phyloP scores from a whole-genome alignment of 148 eudicot species.

The Simmondsia chinensis region DNA sequence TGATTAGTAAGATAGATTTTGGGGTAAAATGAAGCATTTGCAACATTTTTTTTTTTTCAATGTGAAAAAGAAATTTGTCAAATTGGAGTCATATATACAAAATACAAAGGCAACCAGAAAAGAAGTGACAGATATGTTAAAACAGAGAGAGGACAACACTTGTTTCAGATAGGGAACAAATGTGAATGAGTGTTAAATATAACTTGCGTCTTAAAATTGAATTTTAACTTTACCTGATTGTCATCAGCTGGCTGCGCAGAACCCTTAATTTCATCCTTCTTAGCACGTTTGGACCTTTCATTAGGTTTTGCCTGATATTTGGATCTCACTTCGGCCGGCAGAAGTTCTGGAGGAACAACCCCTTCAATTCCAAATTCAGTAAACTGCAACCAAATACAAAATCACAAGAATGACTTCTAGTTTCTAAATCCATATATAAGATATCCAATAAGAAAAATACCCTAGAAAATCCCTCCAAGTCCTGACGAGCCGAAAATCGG shows the following conservation, averaged over 20 bases:
- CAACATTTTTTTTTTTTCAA: too few species aligned
- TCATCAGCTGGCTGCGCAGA: slow-evolving; percentile 50
- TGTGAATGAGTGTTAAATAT: too few species aligned
- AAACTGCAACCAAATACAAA: slow-evolving; percentile 36
- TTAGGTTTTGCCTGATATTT: slow-evolving; percentile 78
- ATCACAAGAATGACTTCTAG: background rate
- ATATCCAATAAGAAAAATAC: slow-evolving; percentile 28
- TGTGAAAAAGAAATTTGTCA: too few species aligned
- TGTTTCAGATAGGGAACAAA: too few species aligned
- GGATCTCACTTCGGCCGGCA: slow-evolving; percentile 57
- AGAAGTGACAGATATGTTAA: background rate
- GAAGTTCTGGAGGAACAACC: slow-evolving; percentile 83
- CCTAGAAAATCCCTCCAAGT: slow-evolving; percentile 91
- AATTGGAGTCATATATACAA: too few species aligned
- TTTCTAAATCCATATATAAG: background rate
- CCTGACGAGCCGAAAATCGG: slow-evolving; percentile 89
- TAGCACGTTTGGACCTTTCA: slow-evolving; percentile 83
- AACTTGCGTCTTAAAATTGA: too few species aligned
- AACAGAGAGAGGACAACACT: too few species aligned
- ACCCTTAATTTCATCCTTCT: slow-evolving; percentile 79
- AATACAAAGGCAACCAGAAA: background rate
- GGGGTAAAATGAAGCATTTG: too few species aligned
- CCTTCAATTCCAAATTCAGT: slow-evolving; percentile 95
- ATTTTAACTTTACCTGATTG: slow-evolving; percentile 56
- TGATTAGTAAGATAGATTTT: too few species aligned